Base-by-base conservation (phyloP, 2,329 filamentous ascomycete species). In the Hypocreales sp. region DNA sequence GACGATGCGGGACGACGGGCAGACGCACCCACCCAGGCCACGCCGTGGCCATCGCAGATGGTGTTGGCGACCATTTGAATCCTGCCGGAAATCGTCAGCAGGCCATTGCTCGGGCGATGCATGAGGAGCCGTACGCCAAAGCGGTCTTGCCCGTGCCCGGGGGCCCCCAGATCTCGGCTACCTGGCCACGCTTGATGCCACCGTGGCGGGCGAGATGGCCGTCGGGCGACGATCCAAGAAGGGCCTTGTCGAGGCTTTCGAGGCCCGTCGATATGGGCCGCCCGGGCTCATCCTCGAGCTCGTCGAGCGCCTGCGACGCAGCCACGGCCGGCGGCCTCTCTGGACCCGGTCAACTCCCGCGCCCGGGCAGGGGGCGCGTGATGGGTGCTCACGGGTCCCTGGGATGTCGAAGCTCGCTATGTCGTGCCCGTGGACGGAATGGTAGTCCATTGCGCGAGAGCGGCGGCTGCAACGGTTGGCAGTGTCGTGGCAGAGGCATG, bases 101-200 rank as follows among this genome's bases (percentile, higher is more conserved):
- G n/a, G n/a, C n/a, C n/a, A n/a, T n/a, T n/a, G n/a, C n/a, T n/a
- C n/a, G n/a, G n/a, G n/a, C n/a, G n/a, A n/a, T n/a, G n/a, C n/a
- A n/a, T n/a, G 15, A n/a, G 18, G n/a, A 10, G 16, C 25, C 70
- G 55, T 61, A 87, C 79, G 76, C 79, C 40, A 94, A 58, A 9
- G 77, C 64, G 4, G 83, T 92, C 60, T 92, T 94, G 17, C 86
- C 87, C 15, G 70, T 70, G 2, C 84, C 86, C 7, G 82, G 78
- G 8, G 86, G 83, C 1, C 87, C 87, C 67, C 81, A 92, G 26
- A 93, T 57, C 51, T 95, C 87, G 4, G 79, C 80, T 22, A 93
- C 64, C 47, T 83, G 79, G 10, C 84, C 82, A 31, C 74, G 70
- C 33, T 66, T 66, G 25, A 92, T 60, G 4, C 83, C 84, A 12